Base-by-base conservation (phyloP, 345 rosid genomes). In the Noccaea caerulescens region DNA sequence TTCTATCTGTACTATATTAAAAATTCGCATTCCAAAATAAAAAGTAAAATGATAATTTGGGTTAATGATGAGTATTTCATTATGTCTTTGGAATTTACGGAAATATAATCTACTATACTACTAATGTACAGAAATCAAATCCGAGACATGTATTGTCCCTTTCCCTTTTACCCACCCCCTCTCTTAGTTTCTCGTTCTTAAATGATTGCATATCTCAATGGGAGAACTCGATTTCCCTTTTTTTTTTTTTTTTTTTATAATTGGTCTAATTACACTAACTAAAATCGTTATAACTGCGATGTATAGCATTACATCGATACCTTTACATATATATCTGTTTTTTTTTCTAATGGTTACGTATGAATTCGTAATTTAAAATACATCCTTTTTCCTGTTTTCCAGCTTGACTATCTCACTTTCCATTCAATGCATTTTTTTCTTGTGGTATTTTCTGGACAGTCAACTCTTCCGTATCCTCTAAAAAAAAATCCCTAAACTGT, bases 121-220 rank as follows among this genome's bases (percentile, higher is more conserved):
- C 39, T 44, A 27, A 34, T 13, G 25, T 9, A 7, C 1, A 45
- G 20, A 58, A 56, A 63, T 72, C 55, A 45, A 63, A 55, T 55
- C 39, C 14, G 25, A 64, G 69, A 54, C 33, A 72, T 16, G 18
- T 16, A 16, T 63, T 37, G 43, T 14, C 71, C 46, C 71, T 46
- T 46, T 34, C 6, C 18, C 58, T 64, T 72, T 72, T 55, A 27
- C 76, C 65, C 77, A 72, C 37, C 37, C 71, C 51, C 32, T 63
- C 18, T 54, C 51, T 65, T 27, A 27, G 14, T 56, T 56, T 72
- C 71, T 56, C 5, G 55, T 58, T 47, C 50, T 33, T 57, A 18
- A 47, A 72, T 65, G 44, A 72, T 72, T 72, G 66, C 44, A 47
- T 57, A 8, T 8, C n/a, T 11, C 36, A 25, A 18, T 68, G 30